Base-by-base conservation (phyloP, 2,329 filamentous ascomycete genomes). In the Alternaria viburni region DNA sequence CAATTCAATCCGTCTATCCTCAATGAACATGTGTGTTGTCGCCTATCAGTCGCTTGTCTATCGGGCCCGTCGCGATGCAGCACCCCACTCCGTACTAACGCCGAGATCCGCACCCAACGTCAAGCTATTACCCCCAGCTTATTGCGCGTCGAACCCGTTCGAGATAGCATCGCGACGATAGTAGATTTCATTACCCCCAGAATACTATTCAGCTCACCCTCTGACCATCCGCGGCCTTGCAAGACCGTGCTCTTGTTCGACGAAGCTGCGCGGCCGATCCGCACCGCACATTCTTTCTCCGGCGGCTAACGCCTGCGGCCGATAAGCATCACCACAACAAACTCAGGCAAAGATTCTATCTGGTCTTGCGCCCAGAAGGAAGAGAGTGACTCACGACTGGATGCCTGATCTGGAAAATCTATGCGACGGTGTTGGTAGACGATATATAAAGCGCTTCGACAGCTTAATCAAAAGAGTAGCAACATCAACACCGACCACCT, bases 111-210 rank as follows among this genome's bases (percentile, higher is more conserved):
- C 50, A 13, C 50, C 30, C 30, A 49, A 51, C 25, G 30, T 25
- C 46, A 46, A 54, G 26, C n/a, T 23, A 43, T 67, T 65, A 65
- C 59, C 62, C 59, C 67, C 59, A 67, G 52, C 47, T 56, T 58
- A 59, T 57, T 54, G 28, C 49, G 57, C 52, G 28, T 19, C 44
- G 32, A 52, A 12, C 52, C 52, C 45, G 15, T 26, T 30, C 15
- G 51, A 17, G 47, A 26, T 59, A 25, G 41, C 9, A 46, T 56
- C n/a, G 17, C 25, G 54, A 46, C 19, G 46, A 44, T 58, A 25
- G 19, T 7, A 57, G 6, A 50, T 49, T 15, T 19, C 11, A 30
- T 67, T 65, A 67, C 56, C 59, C 59, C 61, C 54, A 68, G 46
- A 15, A 54, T 57, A 57, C 46, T 45, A 41, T 19, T 43, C 57